Percentiles rank a stretch among this genome's conserved stretches.
phyloP scores from a whole-genome alignment of 306 rosid species.

The Inga oerstediana region DNA sequence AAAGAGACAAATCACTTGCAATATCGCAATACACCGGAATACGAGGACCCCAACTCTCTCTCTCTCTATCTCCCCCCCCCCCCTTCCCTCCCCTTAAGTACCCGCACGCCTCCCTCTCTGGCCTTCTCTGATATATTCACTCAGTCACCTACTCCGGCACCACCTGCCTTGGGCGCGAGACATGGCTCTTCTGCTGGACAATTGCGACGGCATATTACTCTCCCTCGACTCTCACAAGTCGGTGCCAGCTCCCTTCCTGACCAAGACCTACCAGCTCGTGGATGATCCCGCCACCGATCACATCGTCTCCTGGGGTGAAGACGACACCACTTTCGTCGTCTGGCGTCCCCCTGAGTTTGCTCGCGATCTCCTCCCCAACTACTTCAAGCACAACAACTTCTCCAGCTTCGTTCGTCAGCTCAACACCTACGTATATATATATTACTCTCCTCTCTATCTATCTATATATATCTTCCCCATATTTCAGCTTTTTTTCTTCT shows the following conservation, averaged over 20 bases:
- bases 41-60: not conserved
- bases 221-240: slow-evolving; percentile 76
- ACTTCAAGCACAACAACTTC: slow-evolving; percentile 84
- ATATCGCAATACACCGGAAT: slow-evolving; percentile 24
- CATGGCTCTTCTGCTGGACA: slow-evolving; percentile 68
- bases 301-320: slow-evolving; percentile 85
- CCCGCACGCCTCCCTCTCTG: not conserved
- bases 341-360: slow-evolving; percentile 90
- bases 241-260: slow-evolving; percentile 79
- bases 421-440: slow-evolving; percentile 61
- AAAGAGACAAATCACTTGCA: not conserved
- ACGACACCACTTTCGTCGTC: slow-evolving; percentile 75
- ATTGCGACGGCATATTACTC: slow-evolving; percentile 63
- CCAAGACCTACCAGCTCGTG: slow-evolving; percentile 75
- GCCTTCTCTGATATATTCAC: not conserved
- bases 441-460: slow-evolving; percentile 18
- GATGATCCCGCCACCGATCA: slow-evolving; percentile 76
- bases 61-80: not conserved
- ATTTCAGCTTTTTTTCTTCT: not conserved
- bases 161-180: not conserved
- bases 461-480: not conserved
- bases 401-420: slow-evolving; percentile 89
- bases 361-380: slow-evolving; percentile 78
- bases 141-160: not conserved
- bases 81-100: not conserved